Percentiles rank a stretch among this genome's conserved stretches.
Evolutionary conservation across 2,329 filamentous ascomycete genomes (phyloP).

Genomic region (Ophiobolus disseminans): DNA sequence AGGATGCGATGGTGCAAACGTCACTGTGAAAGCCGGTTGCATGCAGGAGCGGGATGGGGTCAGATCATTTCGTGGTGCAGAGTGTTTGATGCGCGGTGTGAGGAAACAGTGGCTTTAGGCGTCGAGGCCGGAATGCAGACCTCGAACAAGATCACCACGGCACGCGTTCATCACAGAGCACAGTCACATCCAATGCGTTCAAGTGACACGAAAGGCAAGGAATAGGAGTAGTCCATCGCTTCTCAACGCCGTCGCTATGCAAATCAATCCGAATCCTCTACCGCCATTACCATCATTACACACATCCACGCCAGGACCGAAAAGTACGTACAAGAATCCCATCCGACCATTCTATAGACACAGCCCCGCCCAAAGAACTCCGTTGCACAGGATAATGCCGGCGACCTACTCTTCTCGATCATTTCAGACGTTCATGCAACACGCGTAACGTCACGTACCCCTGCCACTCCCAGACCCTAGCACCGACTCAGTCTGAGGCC

Average conservation of each 20-base stretch:
- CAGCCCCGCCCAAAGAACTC: neutral
- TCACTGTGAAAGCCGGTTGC: no score
- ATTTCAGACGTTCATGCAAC: constrained; percentile 45
- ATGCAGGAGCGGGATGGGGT: no score
- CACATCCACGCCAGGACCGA: neutral
- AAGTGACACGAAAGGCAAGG: neutral
- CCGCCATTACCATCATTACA: constrained; percentile 8
- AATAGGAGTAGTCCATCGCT: constrained; percentile 3
- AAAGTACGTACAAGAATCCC: neutral
- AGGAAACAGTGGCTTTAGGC: neutral
- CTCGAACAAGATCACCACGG: neutral
- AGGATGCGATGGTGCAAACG: no score
- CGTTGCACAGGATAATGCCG: constrained; percentile 21
- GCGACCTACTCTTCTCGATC: constrained; percentile 19
- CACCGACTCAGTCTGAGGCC: constrained; percentile 30
- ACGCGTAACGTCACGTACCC: constrained; percentile 27
- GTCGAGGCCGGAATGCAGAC: neutral
- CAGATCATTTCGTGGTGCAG: neutral
- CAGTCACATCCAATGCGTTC: neutral
- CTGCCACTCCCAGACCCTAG: constrained; percentile 17
- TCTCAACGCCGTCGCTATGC: constrained; percentile 44
- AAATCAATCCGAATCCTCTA: constrained; percentile 13
- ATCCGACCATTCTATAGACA: neutral
- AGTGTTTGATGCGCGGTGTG: constrained; percentile 1
- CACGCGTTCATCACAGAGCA: neutral